Conservation (phyloP, 495 filamentous ascomycete genomes). For the Xylaria cubensis region DNA sequence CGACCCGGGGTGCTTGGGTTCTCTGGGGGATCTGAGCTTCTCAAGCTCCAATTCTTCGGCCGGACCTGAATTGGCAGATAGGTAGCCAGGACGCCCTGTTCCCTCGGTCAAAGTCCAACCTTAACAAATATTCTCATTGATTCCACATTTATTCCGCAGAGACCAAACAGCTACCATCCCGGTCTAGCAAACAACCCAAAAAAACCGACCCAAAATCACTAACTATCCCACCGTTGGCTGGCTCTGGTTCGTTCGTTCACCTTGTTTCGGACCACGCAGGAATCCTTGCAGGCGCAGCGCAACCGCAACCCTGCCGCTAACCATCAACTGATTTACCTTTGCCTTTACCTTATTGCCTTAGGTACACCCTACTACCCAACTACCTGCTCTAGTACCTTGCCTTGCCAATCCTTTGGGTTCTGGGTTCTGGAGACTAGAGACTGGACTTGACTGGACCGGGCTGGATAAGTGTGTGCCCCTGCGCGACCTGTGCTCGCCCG, state of each 20-base stretch:
- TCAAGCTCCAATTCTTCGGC: slow-evolving; percentile 23
- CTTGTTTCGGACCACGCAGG: slow-evolving; percentile 34
- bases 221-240: slow-evolving; percentile 15
- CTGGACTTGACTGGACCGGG: not conserved
- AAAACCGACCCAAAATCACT: not conserved
- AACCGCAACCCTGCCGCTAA: slow-evolving; percentile 37
- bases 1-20: slow-evolving; percentile 5
- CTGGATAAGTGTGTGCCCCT: slow-evolving; percentile 14
- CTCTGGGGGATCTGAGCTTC: slow-evolving; percentile 23
- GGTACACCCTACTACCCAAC: not conserved
- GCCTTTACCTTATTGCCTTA: slow-evolving; percentile 13
- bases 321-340: slow-evolving; percentile 11
- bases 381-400: not conserved
- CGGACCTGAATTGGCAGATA: slow-evolving; percentile 16
- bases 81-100: slow-evolving; percentile 10
- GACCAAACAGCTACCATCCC: slow-evolving; percentile 24
- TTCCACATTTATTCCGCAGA: slow-evolving; percentile 30
- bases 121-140: slow-evolving; percentile 35
- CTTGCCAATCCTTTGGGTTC: slow-evolving; percentile 20
- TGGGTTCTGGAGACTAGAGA: not conserved
- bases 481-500: slow-evolving; percentile 9
- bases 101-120: slow-evolving; percentile 27
- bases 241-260: slow-evolving; percentile 29
- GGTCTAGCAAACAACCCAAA: slow-evolving; percentile 10
- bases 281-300: slow-evolving; percentile 42